phyloP scores from a whole-genome alignment of 2,329 filamentous ascomycete genomes.

The Neonectria neomacrospora region DNA sequence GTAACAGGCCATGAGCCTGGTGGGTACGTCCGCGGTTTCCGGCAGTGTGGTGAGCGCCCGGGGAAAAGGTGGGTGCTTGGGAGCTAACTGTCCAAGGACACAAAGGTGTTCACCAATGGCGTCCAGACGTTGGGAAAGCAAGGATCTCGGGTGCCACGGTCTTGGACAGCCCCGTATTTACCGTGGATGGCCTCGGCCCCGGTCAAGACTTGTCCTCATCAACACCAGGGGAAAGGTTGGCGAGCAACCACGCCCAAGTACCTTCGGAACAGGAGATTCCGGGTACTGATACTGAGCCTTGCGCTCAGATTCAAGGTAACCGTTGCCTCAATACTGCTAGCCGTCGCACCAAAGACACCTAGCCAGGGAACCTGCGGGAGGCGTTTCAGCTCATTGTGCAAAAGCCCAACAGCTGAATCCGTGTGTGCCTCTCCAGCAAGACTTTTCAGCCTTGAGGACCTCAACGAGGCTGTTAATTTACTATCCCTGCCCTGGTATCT shows the following conservation, averaged over 20 bases:
- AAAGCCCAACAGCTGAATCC: neutral
- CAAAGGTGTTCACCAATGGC: slow-evolving; percentile 33
- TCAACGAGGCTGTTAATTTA: slow-evolving; percentile 15
- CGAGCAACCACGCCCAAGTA: slow-evolving; percentile 5
- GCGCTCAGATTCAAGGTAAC: slow-evolving; percentile 27
- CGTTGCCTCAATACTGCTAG: slow-evolving; percentile 30
- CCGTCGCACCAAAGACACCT: slow-evolving; percentile 27
- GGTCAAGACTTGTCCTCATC: slow-evolving; percentile 4
- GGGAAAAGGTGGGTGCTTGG: slow-evolving; percentile 29
- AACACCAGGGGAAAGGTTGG: neutral
- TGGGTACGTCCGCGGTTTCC: slow-evolving; percentile 24
- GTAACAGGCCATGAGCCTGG: slow-evolving; percentile 5
- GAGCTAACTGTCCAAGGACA: slow-evolving; percentile 32
- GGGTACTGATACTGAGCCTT: slow-evolving; percentile 3
- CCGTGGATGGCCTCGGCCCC: slow-evolving; percentile 9
- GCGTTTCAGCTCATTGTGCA: slow-evolving; percentile 17
- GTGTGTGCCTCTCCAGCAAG: neutral
- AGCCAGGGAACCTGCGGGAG: slow-evolving; percentile 17
- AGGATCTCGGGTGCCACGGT: slow-evolving; percentile 23
- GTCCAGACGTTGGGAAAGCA: slow-evolving; percentile 30
- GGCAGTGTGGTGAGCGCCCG: slow-evolving; percentile 27
- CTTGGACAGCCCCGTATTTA: slow-evolving; percentile 25
- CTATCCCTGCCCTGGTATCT: slow-evolving; percentile 21
- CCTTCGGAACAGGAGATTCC: slow-evolving; percentile 1
- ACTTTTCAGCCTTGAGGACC: slow-evolving; percentile 4